Evolutionary conservation across 768 basidiomycete genomes (phyloP).

Genomic region (Lactarius evosmus): DNA sequence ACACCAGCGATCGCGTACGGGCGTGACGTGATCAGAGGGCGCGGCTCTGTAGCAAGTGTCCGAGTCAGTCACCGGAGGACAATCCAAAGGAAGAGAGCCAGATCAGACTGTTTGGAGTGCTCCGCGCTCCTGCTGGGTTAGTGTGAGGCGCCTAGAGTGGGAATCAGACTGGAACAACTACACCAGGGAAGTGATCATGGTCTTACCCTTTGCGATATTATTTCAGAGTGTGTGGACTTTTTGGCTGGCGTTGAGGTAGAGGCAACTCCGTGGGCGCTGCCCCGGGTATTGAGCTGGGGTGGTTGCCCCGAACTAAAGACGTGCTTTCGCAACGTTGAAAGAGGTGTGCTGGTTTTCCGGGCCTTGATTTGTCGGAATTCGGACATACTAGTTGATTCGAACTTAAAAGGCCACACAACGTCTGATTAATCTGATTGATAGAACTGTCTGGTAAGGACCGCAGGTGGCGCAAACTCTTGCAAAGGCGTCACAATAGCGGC

Average conservation of each 20-base stretch:
- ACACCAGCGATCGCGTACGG: constrained; percentile 19
- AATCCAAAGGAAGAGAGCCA: background rate
- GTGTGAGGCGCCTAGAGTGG: background rate
- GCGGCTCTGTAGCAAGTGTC: background rate
- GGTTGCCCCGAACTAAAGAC: background rate
- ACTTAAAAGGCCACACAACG: background rate
- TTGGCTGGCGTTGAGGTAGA: background rate
- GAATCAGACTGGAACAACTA: constrained; percentile 8
- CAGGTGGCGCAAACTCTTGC: no score
- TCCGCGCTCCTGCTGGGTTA: background rate
- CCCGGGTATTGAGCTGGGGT: background rate
- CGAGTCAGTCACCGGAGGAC: background rate
- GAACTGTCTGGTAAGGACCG: background rate
- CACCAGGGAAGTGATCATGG: background rate
- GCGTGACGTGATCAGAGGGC: constrained; percentile 12
- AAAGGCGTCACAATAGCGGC: no score
- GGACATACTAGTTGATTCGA: constrained; percentile 4
- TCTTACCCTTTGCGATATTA: constrained; percentile 5
- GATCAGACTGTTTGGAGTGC: constrained; percentile 1
- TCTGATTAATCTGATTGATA: background rate
- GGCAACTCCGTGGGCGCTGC: background rate
- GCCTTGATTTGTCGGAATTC: constrained; percentile 1
- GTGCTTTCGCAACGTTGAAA: constrained; percentile 17
- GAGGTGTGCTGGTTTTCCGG: constrained; percentile 11
- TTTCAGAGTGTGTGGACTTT: background rate